Percentiles rank a stretch among this genome's conserved stretches.
Conservation (phyloP, 768 basidiomycete species). For the Calocera viscosa region DNA sequence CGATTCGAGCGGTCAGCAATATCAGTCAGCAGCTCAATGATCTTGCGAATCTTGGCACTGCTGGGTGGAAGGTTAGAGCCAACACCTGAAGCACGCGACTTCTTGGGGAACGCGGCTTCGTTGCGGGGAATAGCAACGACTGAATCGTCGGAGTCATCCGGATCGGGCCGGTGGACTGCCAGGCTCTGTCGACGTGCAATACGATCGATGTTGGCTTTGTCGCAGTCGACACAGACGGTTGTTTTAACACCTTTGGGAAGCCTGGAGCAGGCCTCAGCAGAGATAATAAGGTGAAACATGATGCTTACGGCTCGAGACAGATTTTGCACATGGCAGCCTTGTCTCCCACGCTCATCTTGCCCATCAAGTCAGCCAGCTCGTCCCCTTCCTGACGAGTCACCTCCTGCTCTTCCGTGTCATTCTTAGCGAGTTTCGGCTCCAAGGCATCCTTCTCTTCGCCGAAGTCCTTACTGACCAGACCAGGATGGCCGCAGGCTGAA, state of each 20-base stretch:
- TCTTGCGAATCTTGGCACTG: conserved; percentile 80
- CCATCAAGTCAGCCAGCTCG: conserved; percentile 63
- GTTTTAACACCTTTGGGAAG: background rate
- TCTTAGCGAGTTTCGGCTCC: conserved; percentile 41
- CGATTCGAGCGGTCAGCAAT: conserved; percentile 46
- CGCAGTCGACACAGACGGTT: background rate
- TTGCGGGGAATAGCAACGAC: background rate
- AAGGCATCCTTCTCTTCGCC: conserved; percentile 62
- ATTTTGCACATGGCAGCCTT: conserved; percentile 57
- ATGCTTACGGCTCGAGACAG: conserved; percentile 57
- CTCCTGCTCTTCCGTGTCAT: conserved; percentile 38
- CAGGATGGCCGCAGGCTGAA: conserved; percentile 81
- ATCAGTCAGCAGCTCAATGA: conserved; percentile 54
- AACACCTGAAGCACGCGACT: conserved; percentile 2
- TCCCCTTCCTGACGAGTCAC: conserved; percentile 47
- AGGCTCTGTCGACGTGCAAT: background rate
- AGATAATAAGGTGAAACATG: background rate
- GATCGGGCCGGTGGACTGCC: background rate
- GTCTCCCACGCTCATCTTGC: conserved; percentile 46
- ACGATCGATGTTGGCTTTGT: conserved; percentile 11
- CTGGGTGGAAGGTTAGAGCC: conserved; percentile 42
- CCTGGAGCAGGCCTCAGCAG: background rate
- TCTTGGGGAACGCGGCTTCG: background rate
- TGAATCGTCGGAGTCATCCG: background rate
- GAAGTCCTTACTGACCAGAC: conserved; percentile 66